Conservation (phyloP, 2,329 filamentous ascomycete genomes). For the Xylariaceae sp. region DNA sequence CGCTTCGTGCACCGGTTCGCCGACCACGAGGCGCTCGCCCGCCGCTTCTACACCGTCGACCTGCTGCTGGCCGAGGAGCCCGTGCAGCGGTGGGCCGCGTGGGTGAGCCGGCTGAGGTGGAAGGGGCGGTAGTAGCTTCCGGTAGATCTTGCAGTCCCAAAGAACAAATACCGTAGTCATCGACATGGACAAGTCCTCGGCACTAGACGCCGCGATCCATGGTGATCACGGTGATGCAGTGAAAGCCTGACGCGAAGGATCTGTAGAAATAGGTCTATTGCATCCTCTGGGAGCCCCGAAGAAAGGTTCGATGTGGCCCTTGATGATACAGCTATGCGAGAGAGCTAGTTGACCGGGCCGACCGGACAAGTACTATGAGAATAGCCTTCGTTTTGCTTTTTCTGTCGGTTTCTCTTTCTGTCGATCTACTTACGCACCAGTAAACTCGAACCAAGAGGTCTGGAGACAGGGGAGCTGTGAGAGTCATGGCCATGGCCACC, state of each 20-base stretch:
- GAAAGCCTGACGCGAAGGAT: background rate
- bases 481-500: too few species aligned
- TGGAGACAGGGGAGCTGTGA: too few species aligned
- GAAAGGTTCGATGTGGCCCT: background rate
- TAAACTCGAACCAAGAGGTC: too few species aligned
- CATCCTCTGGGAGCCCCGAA: background rate
- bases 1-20: slow-evolving; percentile 71
- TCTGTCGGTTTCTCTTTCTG: too few species aligned
- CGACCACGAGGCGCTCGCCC: slow-evolving; percentile 69
- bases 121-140: slow-evolving; percentile 46
- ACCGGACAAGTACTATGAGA: too few species aligned
- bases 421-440: too few species aligned
- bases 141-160: too few species aligned
- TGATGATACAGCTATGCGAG: too few species aligned
- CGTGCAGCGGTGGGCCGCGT: slow-evolving; percentile 61
- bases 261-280: background rate
- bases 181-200: background rate
- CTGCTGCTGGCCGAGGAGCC: slow-evolving; percentile 61
- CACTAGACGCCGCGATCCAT: background rate
- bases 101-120: slow-evolving; percentile 70
- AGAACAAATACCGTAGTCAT: background rate
- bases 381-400: too few species aligned
- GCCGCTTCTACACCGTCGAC: slow-evolving; percentile 66
- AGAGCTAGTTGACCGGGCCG: too few species aligned
- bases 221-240: background rate